These are phyloP conservation scores for Mucuna pruriens DNA, from an alignment of 306 rosid genomes.

Conservation along the genomic window DNA sequence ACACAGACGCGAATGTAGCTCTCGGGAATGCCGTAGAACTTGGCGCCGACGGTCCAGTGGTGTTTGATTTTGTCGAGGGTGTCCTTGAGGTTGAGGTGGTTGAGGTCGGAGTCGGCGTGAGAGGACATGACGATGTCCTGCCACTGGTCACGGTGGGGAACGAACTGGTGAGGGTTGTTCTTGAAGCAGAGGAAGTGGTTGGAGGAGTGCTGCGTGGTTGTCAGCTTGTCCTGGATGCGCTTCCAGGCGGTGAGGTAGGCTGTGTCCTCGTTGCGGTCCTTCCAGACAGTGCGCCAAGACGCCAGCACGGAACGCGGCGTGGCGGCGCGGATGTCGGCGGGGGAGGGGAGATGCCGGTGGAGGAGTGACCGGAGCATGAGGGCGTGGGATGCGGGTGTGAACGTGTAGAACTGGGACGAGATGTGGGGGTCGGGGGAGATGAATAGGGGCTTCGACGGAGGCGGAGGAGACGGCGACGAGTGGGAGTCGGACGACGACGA, in stretches of 20 bases:
- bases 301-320: constrained; percentile 78
- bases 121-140: constrained; percentile 84
- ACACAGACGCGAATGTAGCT: constrained; percentile 93
- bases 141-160: constrained; percentile 88
- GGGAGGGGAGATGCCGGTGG: constrained; percentile 74
- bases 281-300: constrained; percentile 99
- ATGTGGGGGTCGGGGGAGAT: constrained; percentile 87
- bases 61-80: constrained; percentile 91
- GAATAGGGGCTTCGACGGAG: constrained; percentile 50
- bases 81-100: constrained; percentile 81
- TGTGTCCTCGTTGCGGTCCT: constrained; percentile 97
- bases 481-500: constrained; percentile 71
- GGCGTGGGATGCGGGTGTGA: constrained; percentile 81
- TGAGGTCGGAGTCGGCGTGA: constrained; percentile 82
- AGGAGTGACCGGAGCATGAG: constrained; percentile 91
- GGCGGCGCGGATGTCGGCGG: constrained; percentile 87
- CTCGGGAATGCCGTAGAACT: constrained; percentile 95
- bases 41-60: constrained; percentile 97
- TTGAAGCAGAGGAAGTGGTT: constrained; percentile 82
- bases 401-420: constrained; percentile 96
- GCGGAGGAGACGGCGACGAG: constrained; percentile 61
- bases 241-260: constrained; percentile 97
- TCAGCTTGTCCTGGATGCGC: constrained; percentile 93
- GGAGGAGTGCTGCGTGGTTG: constrained; percentile 41
- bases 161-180: constrained; percentile 89